Evolutionary conservation across 2,329 filamentous ascomycete genomes (phyloP), one percentile per base, ranked within the genome.

Genomic region (Diaporthe vaccinii): DNA sequence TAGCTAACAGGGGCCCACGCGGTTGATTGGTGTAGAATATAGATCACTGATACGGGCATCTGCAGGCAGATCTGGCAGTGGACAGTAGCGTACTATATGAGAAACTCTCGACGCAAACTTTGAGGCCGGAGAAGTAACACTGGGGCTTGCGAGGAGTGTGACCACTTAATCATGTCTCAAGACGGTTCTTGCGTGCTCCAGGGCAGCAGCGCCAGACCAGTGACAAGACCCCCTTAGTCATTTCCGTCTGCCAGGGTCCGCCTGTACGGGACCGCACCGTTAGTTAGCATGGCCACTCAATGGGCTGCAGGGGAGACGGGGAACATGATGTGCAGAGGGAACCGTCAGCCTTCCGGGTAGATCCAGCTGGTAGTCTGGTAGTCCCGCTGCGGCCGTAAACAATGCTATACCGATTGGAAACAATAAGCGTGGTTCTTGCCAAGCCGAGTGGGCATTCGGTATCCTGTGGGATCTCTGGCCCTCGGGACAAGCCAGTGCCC

Each of bases 11-110:
- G 70, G 70, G 51, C 39, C 70, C 20, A 44, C 58, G 20, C 46
- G 46, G 12, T 61, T 73, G 31, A 46, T 73, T 73, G 58, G 58
- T 49, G 58, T 41, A 65, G n/a, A 34, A 34, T 62, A 73, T 73
- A 53, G 58, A 55, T 53, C 58, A 34, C 46, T 44, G 53, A 72
- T 41, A 55, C 36, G 34, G 70, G 70, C 58, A 17, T n/a, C 70
- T 49, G 55, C 68, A 61, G n/a, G 41, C 70, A 34, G 25, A 55
- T 49, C 49, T 62, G 39, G 25, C 44, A 72, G 51, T 61, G 41
- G 55, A 51, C 65, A 68, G 65, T 68, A 68, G 65, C 22, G 65
- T n/a, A 53, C 65, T 68, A 22, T 68, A 68, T 9, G 46, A 68
- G 65, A 68, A 68, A 68, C 65, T 28, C 31, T 55, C 22, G 65